Evolutionary conservation across 805 yeast species (phyloP), one percentile per base, ranked within the genome.

Genomic region (Torulaspora maleeae): DNA sequence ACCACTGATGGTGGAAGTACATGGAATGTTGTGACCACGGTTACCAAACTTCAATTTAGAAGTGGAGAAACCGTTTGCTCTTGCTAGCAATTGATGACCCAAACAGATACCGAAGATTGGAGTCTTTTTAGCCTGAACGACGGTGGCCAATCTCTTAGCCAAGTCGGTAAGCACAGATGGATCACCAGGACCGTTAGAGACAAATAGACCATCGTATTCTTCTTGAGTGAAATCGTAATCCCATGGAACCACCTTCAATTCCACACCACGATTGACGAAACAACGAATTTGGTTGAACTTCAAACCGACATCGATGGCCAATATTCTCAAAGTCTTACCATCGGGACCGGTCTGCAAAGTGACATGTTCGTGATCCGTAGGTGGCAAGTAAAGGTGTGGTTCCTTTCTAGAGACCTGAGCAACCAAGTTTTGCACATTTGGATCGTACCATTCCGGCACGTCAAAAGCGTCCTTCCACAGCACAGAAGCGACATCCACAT

Each of bases 161-260:
- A 88, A 78, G 16, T 74, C 77, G 36, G 79, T 67, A 80, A 93
- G 76, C 47, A 86, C 87, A 36, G 93, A 78, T 47, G 99, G 99
- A 72, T 93, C 98, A 79, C 99, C 99, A 24, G 99, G 99, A 74
- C 99, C 99, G 70, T 93, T 93, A 45, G 97, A 90, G 54, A 91
- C 74, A 70, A 93, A 93, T 59, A 93, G 76, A 74, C 99, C 99
- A 67, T 93, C 99, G 65, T 84, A 93, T 51, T 80, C 76, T 68
- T 88, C 95, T 41, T 69, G 60, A 51, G 85, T 73, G 67, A 85
- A 83, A 68, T 89, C 95, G 64, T 89, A 82, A 66, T 93, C 83
- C 90, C 91, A 91, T 50, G 99, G 98, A 38, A 93, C 97, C 45
- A 93, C 97, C 64, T 81, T 79, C 56, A 93, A 75, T 71, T 95